These are phyloP conservation scores for Psidium friedrichsthalianum DNA, from an alignment of 345 rosid species.

Conservation along the genomic window DNA sequence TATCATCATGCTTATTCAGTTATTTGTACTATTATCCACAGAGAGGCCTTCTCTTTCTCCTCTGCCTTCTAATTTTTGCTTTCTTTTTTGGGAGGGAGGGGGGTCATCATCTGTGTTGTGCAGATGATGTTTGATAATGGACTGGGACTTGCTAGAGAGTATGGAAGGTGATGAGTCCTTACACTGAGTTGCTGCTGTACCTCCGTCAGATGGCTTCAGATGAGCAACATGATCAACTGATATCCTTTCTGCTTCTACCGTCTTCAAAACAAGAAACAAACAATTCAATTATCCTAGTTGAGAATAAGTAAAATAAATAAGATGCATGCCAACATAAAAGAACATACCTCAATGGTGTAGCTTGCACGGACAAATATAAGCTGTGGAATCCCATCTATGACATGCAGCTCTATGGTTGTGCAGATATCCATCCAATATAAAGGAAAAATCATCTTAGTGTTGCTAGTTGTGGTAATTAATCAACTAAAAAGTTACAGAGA, in stretches of 20 bases:
- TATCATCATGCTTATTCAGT: not conserved
- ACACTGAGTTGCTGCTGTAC: conserved; percentile 97
- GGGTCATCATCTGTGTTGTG: not conserved
- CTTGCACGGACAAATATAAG: conserved; percentile 79
- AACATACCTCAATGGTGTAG: conserved; percentile 83
- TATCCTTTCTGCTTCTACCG: conserved; percentile 91
- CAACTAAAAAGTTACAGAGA: not conserved
- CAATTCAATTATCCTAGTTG: not conserved
- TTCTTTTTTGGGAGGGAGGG: not conserved
- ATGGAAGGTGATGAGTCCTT: conserved; percentile 4
- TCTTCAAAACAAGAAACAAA: conserved; percentile 23
- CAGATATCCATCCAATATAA: conserved; percentile 5
- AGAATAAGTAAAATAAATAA: not conserved
- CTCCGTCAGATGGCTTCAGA: conserved; percentile 96
- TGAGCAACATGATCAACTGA: conserved; percentile 99
- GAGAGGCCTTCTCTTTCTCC: not conserved
- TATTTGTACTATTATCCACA: not conserved
- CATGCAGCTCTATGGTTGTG: conserved; percentile 61
- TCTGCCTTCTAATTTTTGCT: not conserved
- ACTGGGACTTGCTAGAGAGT: not conserved
- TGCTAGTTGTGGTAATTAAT: not conserved
- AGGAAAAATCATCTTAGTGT: not conserved
- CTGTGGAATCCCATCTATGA: conserved; percentile 94
- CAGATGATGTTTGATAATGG: not conserved
- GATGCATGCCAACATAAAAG: not conserved